Conservation (phyloP, 805 yeast species). For the Saccharomycopsis babjevae region DNA sequence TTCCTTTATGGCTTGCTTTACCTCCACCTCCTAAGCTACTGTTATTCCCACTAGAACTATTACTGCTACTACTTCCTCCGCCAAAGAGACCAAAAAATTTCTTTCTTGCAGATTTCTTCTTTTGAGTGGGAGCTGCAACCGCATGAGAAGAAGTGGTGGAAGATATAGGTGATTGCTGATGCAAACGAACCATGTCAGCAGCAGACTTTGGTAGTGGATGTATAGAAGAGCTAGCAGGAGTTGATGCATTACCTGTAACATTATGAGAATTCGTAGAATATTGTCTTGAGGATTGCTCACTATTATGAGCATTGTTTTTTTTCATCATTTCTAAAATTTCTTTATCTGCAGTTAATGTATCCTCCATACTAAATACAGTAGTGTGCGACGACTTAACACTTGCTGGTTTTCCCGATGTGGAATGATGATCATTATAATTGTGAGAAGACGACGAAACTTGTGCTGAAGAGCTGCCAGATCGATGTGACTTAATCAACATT, state of each 20-base stretch:
- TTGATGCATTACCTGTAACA: not conserved
- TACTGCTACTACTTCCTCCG: not conserved
- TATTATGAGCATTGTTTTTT: not conserved
- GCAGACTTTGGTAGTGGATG: not conserved
- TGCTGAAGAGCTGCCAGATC: not conserved
- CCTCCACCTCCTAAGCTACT: not conserved
- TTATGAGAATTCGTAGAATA: not conserved
- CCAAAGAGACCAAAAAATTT: slow-evolving; percentile 7
- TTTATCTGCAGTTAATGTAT: slow-evolving; percentile 14
- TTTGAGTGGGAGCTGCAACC: not conserved
- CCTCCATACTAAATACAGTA: slow-evolving; percentile 14
- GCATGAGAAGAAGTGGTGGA: not conserved
- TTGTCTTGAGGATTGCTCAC: not conserved
- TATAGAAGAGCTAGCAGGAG: not conserved
- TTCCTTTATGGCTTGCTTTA: not conserved
- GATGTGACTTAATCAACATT: not conserved
- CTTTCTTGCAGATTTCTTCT: not conserved
- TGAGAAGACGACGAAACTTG: not conserved
- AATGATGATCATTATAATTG: not conserved
- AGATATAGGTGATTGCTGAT: not conserved
- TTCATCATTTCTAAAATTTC: not conserved
- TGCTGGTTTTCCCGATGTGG: not conserved
- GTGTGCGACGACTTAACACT: not conserved
- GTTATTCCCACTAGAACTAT: not conserved
- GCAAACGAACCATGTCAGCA: not conserved